Base-by-base conservation (phyloP, 2,329 filamentous ascomycete species). In the Cyphellophora europaea region DNA sequence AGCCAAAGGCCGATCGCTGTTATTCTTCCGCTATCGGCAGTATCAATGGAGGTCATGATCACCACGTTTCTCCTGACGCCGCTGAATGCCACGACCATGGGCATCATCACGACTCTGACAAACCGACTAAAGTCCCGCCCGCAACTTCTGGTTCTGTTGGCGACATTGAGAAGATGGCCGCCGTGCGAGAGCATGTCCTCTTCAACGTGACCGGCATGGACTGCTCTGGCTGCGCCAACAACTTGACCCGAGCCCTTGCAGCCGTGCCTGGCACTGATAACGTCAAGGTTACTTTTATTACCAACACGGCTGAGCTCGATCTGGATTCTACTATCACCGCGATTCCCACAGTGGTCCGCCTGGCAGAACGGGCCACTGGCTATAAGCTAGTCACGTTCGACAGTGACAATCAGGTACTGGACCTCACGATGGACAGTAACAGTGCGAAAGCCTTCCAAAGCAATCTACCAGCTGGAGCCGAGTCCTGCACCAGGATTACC, bases 311-410 rank as follows among this genome's bases (percentile, higher is more conserved):
- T 15, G 46, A 50, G 23, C 48, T 50, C 5, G 29, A 36, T 3
- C 67, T 69, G 0, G 62, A 74, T n/a, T 54, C 54, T 0, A 58
- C 62, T 2, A 50, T 69, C 13, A 48, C 38, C 0, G 16, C 53
- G 0, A 27, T 64, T 1, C 37, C 43, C 3, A 34, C 68, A 14
- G 40, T 50, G 19, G 43, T 49, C 17, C 38, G 39, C 29, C 27
- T 23, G 14, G 42, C 38, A 19, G 37, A 40, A 14, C 33, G 35
- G 19, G 40, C 45, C 10, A 49, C 45, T 3, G 45, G 44, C 11
- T 49, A 44, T 28, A 40, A 44, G 18, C 36, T 43, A 19, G 36
- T 32, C 18, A 38, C 30, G 23, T 31, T 42, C 32, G 21, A 38
- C 6, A 38, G 25, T 29, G 36, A 44, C 33, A 44, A 42, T 14